phyloP scores from a whole-genome alignment of 108 stramenopile species.

The Licmophora abbreviata region DNA sequence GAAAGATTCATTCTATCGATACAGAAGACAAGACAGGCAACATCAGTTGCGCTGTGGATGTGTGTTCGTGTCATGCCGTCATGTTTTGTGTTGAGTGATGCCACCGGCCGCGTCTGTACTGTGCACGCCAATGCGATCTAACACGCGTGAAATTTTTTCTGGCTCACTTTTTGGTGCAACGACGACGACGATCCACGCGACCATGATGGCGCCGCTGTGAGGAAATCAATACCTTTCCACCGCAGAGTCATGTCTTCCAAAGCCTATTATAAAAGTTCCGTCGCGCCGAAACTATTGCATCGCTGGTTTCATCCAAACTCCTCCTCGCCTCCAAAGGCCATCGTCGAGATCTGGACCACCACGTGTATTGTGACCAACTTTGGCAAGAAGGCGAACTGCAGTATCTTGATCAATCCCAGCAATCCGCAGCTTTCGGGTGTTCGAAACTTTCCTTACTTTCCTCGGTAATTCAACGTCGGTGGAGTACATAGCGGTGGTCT shows the following conservation, averaged over 20 bases:
- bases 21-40: too few species aligned
- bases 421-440: constrained; percentile 68
- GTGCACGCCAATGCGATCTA: too few species aligned
- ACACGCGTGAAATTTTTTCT: not conserved
- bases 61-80: too few species aligned
- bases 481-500: too few species aligned
- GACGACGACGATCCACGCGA: not conserved
- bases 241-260: not conserved
- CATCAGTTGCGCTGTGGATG: too few species aligned
- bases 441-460: constrained; percentile 67
- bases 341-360: constrained; percentile 65
- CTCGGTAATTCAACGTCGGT: constrained; percentile 1
- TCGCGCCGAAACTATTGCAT: constrained; percentile 1
- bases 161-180: not conserved
- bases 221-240: not conserved
- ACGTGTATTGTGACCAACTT: constrained; percentile 71
- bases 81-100: too few species aligned
- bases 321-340: not conserved
- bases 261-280: not conserved
- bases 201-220: not conserved
- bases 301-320: not conserved
- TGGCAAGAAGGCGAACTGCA: constrained; percentile 17
- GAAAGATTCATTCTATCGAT: too few species aligned
- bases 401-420: constrained; percentile 50
- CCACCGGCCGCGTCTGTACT: too few species aligned